phyloP scores from a whole-genome alignment of 345 rosid genomes.

The Adansonia digitata region DNA sequence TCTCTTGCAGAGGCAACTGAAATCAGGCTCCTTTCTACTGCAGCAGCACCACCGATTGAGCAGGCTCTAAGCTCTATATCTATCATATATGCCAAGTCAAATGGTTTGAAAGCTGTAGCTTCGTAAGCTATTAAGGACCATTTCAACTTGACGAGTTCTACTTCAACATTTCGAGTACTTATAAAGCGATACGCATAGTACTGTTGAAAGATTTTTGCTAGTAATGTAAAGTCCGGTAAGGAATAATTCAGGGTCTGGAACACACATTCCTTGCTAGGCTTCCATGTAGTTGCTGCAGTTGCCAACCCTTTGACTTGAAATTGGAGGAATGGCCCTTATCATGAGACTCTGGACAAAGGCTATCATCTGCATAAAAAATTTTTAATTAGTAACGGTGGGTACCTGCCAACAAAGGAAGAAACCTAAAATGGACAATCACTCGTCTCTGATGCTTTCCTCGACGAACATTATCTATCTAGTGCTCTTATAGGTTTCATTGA shows the following conservation, averaged over 20 bases:
- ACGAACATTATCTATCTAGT: background rate
- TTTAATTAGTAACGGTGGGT: background rate
- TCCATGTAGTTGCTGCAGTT: slow-evolving; percentile 23
- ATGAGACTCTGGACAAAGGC: slow-evolving; percentile 73
- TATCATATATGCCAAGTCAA: background rate
- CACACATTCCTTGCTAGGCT: slow-evolving; percentile 12
- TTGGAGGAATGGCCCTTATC: slow-evolving; percentile 60
- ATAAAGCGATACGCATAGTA: background rate
- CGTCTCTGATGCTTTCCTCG: background rate
- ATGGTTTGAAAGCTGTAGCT: background rate
- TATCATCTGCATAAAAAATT: slow-evolving; percentile 36
- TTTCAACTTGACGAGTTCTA: background rate
- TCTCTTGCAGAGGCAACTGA: slow-evolving; percentile 1
- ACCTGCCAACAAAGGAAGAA: background rate
- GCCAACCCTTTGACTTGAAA: slow-evolving; percentile 24
- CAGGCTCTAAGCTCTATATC: slow-evolving; percentile 6
- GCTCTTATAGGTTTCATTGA: background rate
- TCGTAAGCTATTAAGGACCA: background rate
- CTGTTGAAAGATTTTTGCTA: background rate
- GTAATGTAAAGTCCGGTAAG: background rate
- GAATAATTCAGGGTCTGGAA: background rate
- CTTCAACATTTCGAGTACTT: background rate
- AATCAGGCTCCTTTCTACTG: background rate
- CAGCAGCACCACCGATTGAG: background rate
- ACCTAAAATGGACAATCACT: background rate